Evolutionary conservation across 2,329 filamentous ascomycete species (phyloP), one percentile per base, ranked within the genome.

Genomic region (Coniochaeta ligniaria): DNA sequence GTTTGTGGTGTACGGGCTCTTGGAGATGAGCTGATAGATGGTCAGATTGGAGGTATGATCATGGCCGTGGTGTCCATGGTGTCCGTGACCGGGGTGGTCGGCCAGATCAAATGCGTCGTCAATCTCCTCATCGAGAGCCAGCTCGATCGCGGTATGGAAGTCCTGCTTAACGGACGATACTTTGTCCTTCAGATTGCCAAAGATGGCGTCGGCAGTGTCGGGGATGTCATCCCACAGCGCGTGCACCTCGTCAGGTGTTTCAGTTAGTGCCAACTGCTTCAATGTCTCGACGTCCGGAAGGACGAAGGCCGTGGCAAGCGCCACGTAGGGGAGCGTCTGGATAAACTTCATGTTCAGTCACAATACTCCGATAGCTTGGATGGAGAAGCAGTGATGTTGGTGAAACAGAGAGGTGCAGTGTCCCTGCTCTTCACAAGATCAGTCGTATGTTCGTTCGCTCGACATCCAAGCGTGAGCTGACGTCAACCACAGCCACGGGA

Each of bases 1-100:
- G 72, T 87, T 89, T 57, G 84, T 89, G 1, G 91, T 93, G 74
- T 91, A 83, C 68, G 92, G 89, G 76, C 83, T 89, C 67, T 83
- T 77, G n/a, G 83, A 78, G 72, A 96, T 91, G 62, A 93, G 76
- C 73, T 96, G 79, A 74, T 93, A 96, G 52, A 96, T 83, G 22
- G 92, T 96, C 70, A 82, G 75, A 70, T 92, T 89, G 6, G 83
- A 78, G 56, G 64, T 61, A 47, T 67, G 67, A 22, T 67, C 68
- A 59, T 69, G 69, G 54, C 64, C 68, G 65, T 72, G 61, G 35
- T 63, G 61, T 17, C 65, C 66, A 47, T 69, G 47, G 14, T 62
- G 56, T 9, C 58, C 43, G 22, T 60, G 60, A 16, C n/a, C 57
- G n/a, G 54, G 31, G 6, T 17, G 31, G 31, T 56, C 54, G 17